Evolutionary conservation across 192 early-diverging fungal genomes (phyloP).

Genomic region (Phycomyces nitens): DNA sequence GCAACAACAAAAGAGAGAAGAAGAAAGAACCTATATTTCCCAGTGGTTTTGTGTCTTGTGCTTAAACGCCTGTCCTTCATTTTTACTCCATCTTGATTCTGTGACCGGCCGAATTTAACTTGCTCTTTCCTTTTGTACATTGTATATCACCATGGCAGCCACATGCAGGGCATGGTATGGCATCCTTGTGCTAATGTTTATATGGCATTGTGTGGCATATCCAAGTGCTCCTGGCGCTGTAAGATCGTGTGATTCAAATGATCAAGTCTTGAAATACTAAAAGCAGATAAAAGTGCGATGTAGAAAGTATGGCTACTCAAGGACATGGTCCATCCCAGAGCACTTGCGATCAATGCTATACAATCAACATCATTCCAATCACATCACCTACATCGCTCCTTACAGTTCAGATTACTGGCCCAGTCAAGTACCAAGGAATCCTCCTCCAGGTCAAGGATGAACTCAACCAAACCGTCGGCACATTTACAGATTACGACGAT

Average conservation of each 20-base stretch:
- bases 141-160: no score
- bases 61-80: no score
- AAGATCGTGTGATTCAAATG: not conserved
- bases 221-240: conserved; percentile 19
- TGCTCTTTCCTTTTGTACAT: no score
- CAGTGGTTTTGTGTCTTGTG: no score
- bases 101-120: no score
- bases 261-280: no score
- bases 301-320: conserved; percentile 4
- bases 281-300: not conserved
- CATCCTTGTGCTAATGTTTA: no score
- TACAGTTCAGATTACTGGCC: conserved; percentile 2
- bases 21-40: not conserved
- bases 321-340: conserved; percentile 19
- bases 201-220: not conserved
- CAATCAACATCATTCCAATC: not conserved
- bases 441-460: conserved; percentile 9
- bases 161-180: no score
- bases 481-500: conserved; percentile 10
- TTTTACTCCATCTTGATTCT: no score
- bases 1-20: no score
- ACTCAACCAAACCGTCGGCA: conserved; percentile 14
- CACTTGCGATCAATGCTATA: conserved; percentile 13
- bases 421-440: conserved; percentile 7
- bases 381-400: not conserved